These are phyloP conservation scores for Allomyces javanicus DNA, from an alignment of 192 early-diverging fungal species.

Conservation along the genomic window DNA sequence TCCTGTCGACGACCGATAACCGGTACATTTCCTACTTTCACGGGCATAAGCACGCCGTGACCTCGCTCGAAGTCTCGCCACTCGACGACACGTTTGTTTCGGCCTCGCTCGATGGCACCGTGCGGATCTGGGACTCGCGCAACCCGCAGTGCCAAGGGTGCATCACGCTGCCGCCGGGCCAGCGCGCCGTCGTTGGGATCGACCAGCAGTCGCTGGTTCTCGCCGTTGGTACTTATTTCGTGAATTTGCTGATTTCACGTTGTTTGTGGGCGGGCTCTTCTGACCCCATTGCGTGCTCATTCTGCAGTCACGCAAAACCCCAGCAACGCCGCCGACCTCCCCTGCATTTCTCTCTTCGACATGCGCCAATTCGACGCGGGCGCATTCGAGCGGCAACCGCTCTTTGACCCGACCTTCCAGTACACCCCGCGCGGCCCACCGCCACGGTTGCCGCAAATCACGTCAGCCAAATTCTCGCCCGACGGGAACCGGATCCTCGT, in stretches of 20 bases:
- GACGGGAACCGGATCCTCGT: slow-evolving; percentile 39
- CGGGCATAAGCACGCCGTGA: slow-evolving; percentile 62
- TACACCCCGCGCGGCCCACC: background rate
- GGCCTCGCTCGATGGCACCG: slow-evolving; percentile 50
- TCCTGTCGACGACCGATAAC: slow-evolving; percentile 87
- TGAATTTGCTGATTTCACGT: background rate
- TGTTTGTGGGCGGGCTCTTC: background rate
- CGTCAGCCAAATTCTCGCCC: slow-evolving; percentile 22
- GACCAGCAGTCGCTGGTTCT: slow-evolving; percentile 67
- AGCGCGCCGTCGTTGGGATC: slow-evolving; percentile 38
- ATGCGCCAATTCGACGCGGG: slow-evolving; percentile 5
- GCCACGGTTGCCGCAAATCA: background rate
- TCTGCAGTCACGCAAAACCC: slow-evolving; percentile 3
- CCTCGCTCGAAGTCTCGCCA: slow-evolving; percentile 61
- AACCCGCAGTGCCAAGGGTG: slow-evolving; percentile 33
- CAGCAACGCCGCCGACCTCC: background rate
- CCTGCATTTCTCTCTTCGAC: slow-evolving; percentile 14
- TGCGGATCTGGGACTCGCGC: slow-evolving; percentile 73
- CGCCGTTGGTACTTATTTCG: slow-evolving; percentile 30
- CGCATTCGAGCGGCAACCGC: background rate
- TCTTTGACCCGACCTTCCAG: slow-evolving; percentile 3
- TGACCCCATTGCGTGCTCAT: slow-evolving; percentile 9
- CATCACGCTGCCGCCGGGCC: slow-evolving; percentile 11
- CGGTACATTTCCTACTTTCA: slow-evolving; percentile 81
- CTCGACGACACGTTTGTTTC: slow-evolving; percentile 64